Evolutionary conservation across 2,329 filamentous ascomycete species (phyloP).

Genomic region (Sclerotiophoma versabilis): DNA sequence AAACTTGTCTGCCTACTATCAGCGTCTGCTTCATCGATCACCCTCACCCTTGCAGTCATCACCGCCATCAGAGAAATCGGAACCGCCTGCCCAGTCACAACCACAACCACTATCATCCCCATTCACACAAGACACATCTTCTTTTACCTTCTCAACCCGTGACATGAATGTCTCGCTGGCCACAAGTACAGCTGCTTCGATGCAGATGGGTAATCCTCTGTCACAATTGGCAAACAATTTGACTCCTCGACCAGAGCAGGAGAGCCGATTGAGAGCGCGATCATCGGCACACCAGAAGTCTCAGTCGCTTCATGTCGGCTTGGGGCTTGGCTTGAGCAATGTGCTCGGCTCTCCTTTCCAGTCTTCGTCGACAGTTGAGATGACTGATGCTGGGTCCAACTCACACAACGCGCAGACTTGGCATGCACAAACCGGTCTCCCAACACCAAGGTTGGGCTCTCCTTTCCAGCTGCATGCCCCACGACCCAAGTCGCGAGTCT

Average conservation of each 20-base stretch:
- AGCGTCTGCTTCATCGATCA: conserved; percentile 66
- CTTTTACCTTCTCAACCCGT: conserved; percentile 53
- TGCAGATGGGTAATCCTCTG: conserved; percentile 59
- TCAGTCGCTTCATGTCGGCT: conserved; percentile 57
- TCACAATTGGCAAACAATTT: conserved; percentile 53
- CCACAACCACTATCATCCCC: conserved; percentile 52
- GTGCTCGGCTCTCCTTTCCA: conserved; percentile 55
- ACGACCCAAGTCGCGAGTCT: conserved; percentile 58
- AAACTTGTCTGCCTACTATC: conserved; percentile 68
- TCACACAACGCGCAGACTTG: conserved; percentile 44
- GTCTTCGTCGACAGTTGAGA: conserved; percentile 36
- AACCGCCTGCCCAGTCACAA: conserved; percentile 3
- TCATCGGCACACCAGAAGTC: conserved; percentile 61
- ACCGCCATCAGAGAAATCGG: conserved; percentile 39
- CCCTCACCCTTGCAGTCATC: conserved; percentile 63
- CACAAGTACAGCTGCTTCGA: conserved; percentile 59
- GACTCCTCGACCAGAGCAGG: conserved; percentile 44
- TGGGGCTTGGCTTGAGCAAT: conserved; percentile 53
- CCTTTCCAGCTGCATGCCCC: conserved; percentile 64
- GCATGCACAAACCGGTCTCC: conserved; percentile 36
- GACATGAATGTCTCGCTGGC: conserved; percentile 61
- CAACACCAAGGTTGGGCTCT: conserved; percentile 52
- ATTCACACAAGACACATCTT: conserved; percentile 32
- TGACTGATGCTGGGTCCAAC: conserved; percentile 23
- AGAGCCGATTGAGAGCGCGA: conserved; percentile 54